Evolutionary conservation across 345 rosid species (phyloP).

Genomic region (Gossypium bickii): DNA sequence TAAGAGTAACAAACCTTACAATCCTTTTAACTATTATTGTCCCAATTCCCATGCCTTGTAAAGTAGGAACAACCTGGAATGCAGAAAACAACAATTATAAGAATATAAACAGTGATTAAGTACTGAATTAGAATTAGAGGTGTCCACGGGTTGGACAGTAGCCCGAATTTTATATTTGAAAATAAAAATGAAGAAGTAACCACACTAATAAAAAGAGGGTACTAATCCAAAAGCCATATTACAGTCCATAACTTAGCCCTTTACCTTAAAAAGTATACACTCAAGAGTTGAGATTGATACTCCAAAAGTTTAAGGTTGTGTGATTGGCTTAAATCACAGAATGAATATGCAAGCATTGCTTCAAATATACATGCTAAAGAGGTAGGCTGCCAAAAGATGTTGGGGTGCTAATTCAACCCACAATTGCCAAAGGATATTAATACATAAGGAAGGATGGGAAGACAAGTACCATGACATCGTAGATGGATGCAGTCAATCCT

Average conservation of each 20-base stretch:
- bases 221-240: not conserved
- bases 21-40: conserved; percentile 63
- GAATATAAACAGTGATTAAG: not conserved
- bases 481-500: conserved; percentile 79
- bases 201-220: not conserved
- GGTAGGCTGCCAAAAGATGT: not conserved
- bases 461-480: conserved; percentile 51
- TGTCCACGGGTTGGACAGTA: not conserved
- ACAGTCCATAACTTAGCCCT: not conserved
- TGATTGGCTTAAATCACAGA: not conserved
- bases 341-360: not conserved
- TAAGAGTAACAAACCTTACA: conserved; percentile 44
- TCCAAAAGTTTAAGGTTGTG: not conserved
- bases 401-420: not conserved
- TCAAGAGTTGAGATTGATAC: not conserved
- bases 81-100: conserved; percentile 42
- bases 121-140: not conserved
- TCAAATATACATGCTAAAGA: not conserved
- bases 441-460: not conserved
- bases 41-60: conserved; percentile 73
- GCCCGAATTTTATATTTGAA: too few species aligned
- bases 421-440: not conserved
- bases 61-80: conserved; percentile 72
- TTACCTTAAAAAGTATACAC: not conserved
- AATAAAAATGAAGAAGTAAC: not conserved